Conservation (phyloP, 176 grass and related monocot species). For the Oropetium thomaeum region DNA sequence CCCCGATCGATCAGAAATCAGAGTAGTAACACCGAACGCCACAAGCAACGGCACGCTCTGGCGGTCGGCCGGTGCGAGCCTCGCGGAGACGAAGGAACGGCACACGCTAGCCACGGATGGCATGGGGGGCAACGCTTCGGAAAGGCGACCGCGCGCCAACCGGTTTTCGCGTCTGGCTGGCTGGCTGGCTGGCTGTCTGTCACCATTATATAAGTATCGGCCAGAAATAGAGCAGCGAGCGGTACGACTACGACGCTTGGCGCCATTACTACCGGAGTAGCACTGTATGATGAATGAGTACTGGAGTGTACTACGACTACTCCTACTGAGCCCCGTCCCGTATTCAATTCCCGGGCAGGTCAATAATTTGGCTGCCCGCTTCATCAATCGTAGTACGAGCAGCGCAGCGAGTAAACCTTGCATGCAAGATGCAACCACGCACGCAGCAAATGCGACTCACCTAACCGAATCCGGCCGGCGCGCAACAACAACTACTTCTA, state of each 20-base stretch:
- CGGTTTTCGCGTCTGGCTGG: not conserved
- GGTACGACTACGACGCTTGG: not conserved
- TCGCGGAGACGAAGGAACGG: not conserved
- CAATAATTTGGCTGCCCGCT: no score
- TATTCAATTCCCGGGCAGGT: no score
- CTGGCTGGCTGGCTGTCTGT: not conserved
- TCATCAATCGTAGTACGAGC: not conserved
- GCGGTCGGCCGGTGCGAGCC: not conserved
- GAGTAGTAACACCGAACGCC: not conserved
- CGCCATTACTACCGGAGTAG: not conserved
- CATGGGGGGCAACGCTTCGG: not conserved
- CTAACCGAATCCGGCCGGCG: conserved; percentile 10
- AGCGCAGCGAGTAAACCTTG: not conserved
- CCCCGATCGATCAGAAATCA: no score
- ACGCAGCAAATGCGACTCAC: conserved; percentile 25
- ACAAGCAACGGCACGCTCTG: not conserved
- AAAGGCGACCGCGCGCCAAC: not conserved
- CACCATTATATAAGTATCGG: not conserved
- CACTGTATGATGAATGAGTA: no score
- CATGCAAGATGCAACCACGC: no score
- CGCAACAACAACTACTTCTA: conserved; percentile 6
- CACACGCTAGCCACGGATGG: not conserved
- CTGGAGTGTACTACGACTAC: no score
- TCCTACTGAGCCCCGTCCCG: not conserved
- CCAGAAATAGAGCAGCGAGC: not conserved